Evolutionary conservation across 1,284 basidiomycete genomes (phyloP), one percentile per base, ranked within the genome.

Genomic region (Takashimella koratensis): DNA sequence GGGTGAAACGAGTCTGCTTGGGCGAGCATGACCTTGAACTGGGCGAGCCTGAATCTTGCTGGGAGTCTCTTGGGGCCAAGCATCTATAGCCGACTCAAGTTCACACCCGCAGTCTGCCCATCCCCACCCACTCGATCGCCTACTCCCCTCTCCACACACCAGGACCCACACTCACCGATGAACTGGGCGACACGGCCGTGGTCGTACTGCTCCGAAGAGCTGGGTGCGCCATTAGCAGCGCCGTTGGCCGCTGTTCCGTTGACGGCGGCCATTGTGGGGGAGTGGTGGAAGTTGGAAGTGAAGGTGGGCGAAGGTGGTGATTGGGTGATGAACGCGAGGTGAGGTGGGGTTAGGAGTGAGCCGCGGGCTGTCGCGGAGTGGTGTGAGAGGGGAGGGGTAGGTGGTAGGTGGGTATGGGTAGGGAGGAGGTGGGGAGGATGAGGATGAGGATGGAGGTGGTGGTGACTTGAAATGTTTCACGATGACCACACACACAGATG

Each of bases 171-270:
- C 76, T 66, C 52, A 77, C 76, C 92, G 68, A 95, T 88, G 76
- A 88, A 96, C 52, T 94, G 86, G 56, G 86, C 79, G 61, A 92
- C 88, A 79, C 83, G 86, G 57, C 83, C 66, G 62, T 80, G 79
- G 63, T 78, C 77, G 49, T 76, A 77, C 46, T 62, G 60, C 23
- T 67, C 68, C 5, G 25, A 59, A 21, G 51, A 21, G 27, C 54
- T 40, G 23, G 58, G 21, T 26, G 54, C 48, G 43, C 53, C 54
- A 48, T 60, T 44, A 41, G 43, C 54, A 48, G 49, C 58, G 39
- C 44, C 47, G 56, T 46, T 49, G 43, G 48, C 45, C 6, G 41
- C 25, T 3, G 56, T 41, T 40, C 64, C 64, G 39, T 54, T 64
- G 51, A 53, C 57, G 43, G 60, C 52, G 51, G 70, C 58, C 65